Percentiles rank a stretch among this genome's conserved stretches.
Evolutionary conservation across 2,329 filamentous ascomycete genomes (phyloP).

Genomic region (Cordyceps militaris): DNA sequence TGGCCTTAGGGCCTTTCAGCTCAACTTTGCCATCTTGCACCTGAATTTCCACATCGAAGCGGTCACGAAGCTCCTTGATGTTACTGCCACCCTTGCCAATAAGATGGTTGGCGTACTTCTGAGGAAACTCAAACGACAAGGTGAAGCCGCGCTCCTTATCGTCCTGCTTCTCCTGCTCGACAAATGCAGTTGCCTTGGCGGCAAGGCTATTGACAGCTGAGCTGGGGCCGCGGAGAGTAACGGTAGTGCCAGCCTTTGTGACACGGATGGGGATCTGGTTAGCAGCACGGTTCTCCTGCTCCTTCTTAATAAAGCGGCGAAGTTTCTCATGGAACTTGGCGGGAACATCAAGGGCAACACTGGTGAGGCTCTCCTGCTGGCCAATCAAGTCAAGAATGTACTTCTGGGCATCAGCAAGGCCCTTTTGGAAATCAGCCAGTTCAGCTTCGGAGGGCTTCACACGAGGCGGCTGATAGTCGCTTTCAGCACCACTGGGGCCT

Average conservation of each 20-base stretch:
- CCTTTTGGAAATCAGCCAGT: constrained; percentile 45
- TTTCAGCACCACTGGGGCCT: constrained; percentile 44
- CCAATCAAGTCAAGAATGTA: constrained; percentile 52
- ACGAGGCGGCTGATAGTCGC: constrained; percentile 48
- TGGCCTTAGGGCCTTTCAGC: constrained; percentile 90
- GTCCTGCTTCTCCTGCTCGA: constrained; percentile 83
- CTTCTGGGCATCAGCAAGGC: constrained; percentile 47
- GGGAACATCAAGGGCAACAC: constrained; percentile 49
- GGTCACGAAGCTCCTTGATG: constrained; percentile 58
- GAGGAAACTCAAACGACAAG: constrained; percentile 82
- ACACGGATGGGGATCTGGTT: constrained; percentile 56
- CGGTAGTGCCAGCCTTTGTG: constrained; percentile 49
- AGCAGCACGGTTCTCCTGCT: constrained; percentile 50
- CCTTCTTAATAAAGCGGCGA: constrained; percentile 56
- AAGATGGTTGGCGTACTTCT: constrained; percentile 85
- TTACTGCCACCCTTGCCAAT: constrained; percentile 63
- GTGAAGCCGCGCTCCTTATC: constrained; percentile 90
- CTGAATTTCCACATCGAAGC: constrained; percentile 70
- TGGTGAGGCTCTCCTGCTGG: constrained; percentile 50
- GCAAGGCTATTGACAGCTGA: constrained; percentile 65
- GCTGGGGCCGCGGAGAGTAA: constrained; percentile 71
- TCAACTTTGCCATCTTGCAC: constrained; percentile 91
- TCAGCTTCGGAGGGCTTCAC: constrained; percentile 45
- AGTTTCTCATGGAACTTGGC: constrained; percentile 58
- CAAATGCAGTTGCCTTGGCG: constrained; percentile 67